Conservation (phyloP, 495 filamentous ascomycete species). For the Aspergillus diversus region DNA sequence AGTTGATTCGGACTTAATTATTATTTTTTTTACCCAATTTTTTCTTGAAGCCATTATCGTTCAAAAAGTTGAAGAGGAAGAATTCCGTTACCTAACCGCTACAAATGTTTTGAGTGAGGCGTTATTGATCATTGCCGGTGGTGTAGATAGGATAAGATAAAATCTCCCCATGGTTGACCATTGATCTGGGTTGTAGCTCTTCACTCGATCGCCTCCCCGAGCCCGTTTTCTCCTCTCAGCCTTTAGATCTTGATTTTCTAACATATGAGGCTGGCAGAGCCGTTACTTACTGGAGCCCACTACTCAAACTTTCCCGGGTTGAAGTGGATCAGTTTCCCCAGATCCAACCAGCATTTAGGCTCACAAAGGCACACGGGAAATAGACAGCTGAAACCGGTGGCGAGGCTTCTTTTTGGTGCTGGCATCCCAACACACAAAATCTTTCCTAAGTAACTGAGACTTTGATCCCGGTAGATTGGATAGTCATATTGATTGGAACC, state of each 20-base stretch:
- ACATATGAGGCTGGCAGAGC: neutral
- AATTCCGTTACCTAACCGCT: neutral
- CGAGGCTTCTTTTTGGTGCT: neutral
- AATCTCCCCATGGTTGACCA: no score
- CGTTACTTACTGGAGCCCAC: neutral
- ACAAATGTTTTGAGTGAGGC: neutral
- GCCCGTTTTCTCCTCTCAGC: no score
- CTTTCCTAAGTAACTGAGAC: neutral
- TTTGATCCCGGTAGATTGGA: neutral
- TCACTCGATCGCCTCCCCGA: no score
- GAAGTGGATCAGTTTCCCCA: neutral
- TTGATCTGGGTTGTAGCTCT: no score
- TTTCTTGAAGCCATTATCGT: no score
- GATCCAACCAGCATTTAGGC: neutral
- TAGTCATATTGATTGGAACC: neutral
- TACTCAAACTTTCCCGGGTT: neutral
- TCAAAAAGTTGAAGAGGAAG: neutral
- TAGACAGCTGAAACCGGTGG: conserved; percentile 27
- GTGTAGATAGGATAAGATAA: no score
- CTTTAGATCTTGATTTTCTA: no score
- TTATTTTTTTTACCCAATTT: neutral
- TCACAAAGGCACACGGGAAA: neutral
- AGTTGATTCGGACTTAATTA: neutral
- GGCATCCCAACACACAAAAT: neutral
- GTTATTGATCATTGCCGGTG: no score